phyloP scores from a whole-genome alignment of 2,329 filamentous ascomycete genomes.

The Stagonosporopsis cucurbitacearum region DNA sequence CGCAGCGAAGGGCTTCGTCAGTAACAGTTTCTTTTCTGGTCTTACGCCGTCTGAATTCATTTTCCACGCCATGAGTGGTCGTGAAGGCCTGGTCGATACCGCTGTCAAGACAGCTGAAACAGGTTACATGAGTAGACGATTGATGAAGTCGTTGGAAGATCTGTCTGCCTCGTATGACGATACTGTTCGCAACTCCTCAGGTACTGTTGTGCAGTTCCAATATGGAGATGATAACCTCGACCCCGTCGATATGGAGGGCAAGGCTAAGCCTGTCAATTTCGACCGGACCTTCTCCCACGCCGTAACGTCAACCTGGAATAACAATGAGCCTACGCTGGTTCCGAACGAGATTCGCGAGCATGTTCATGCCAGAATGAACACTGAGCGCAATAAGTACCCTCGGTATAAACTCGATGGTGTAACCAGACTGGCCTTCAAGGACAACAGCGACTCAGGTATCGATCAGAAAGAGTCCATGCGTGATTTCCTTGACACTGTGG shows the following conservation, averaged over 20 bases:
- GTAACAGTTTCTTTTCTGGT: conserved; percentile 96
- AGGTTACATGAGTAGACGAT: conserved; percentile 95
- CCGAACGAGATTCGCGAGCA: conserved; percentile 75
- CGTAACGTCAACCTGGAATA: conserved; percentile 77
- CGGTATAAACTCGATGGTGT: conserved; percentile 43
- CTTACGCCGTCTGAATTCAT: conserved; percentile 90
- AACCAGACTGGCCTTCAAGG: conserved; percentile 69
- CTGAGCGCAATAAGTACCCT: conserved; percentile 66
- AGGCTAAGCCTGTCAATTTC: conserved; percentile 90
- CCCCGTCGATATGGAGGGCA: conserved; percentile 96
- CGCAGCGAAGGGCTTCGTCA: conserved; percentile 95
- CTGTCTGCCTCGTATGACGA: conserved; percentile 92
- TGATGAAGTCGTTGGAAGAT: conserved; percentile 99
- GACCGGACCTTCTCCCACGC: conserved; percentile 86
- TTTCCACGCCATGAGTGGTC: conserved; percentile 97
- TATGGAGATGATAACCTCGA: conserved; percentile 96
- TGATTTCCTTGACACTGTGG: conserved; percentile 79
- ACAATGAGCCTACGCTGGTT: conserved; percentile 73
- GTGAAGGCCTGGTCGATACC: conserved; percentile 86
- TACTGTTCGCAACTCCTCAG: conserved; percentile 89
- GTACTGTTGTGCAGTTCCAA: conserved; percentile 92
- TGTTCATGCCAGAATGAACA: conserved; percentile 71
- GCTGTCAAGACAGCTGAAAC: conserved; percentile 95
- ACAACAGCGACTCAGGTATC: conserved; percentile 66
- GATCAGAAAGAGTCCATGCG: conserved; percentile 74